Evolutionary conservation across 139 green algal species (phyloP).

Genomic region (Spirogloea muscicola): DNA sequence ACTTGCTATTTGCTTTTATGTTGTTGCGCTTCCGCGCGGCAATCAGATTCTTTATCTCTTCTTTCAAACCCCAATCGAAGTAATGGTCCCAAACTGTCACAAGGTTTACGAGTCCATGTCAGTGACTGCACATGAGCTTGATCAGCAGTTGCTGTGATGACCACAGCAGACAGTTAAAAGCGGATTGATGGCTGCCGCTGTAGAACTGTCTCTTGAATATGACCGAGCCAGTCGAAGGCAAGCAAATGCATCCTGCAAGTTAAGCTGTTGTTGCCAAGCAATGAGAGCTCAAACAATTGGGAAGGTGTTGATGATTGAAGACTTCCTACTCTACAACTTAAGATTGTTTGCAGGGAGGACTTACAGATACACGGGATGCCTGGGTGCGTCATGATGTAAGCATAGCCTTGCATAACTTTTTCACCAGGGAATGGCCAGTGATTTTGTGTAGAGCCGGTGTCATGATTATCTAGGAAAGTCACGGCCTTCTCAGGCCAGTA

Average conservation of each 20-base stretch:
- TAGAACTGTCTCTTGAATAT: background rate
- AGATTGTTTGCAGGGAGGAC: too few species aligned
- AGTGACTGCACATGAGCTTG: background rate
- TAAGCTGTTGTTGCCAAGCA: too few species aligned
- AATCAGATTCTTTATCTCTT: slow-evolving; percentile 73
- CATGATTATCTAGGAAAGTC: slow-evolving; percentile 98
- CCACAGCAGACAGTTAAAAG: background rate
- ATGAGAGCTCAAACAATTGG: background rate
- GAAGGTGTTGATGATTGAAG: background rate
- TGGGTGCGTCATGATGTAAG: slow-evolving; percentile 65
- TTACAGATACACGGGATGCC: slow-evolving; percentile 44
- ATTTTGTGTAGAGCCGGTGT: slow-evolving; percentile 64
- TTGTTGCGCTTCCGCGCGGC: slow-evolving; percentile 60
- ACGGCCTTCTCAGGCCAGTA: slow-evolving; percentile 88
- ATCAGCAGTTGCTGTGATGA: background rate
- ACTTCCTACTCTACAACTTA: too few species aligned
- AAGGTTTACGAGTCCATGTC: background rate
- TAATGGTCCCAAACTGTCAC: slow-evolving; percentile 76
- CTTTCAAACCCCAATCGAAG: slow-evolving; percentile 61
- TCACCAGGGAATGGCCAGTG: slow-evolving; percentile 59
- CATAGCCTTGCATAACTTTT: slow-evolving; percentile 58
- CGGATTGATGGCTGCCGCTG: background rate
- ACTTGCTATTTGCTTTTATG: slow-evolving; percentile 17
- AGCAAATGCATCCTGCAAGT: too few species aligned
- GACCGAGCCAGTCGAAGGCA: background rate